phyloP scores from a whole-genome alignment of 768 basidiomycete genomes.

The Boletellus ananiceps region DNA sequence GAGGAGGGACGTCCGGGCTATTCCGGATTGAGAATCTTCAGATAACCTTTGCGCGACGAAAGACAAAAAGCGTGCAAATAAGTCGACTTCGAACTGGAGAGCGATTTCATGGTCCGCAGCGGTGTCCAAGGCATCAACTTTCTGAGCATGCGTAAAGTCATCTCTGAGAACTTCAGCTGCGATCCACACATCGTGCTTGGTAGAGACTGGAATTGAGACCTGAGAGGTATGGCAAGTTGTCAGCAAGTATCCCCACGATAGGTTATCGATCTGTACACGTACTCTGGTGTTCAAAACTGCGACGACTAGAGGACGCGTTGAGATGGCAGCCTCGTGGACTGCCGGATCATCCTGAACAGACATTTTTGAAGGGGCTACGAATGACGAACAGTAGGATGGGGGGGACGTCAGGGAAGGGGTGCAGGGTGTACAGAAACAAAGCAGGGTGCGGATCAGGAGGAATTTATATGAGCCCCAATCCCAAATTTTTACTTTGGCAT shows the following conservation, averaged over 20 bases:
- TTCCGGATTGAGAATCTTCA: constrained; percentile 47
- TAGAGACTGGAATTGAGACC: constrained; percentile 86
- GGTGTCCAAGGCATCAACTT: constrained; percentile 52
- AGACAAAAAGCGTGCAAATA: constrained; percentile 78
- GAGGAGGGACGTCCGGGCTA: constrained; percentile 62
- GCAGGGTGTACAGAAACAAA: constrained; percentile 8
- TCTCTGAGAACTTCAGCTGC: constrained; percentile 88
- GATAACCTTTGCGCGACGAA: constrained; percentile 65
- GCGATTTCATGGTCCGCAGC: constrained; percentile 48
- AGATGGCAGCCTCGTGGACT: constrained; percentile 27
- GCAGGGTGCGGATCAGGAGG: constrained; percentile 1
- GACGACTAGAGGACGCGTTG: constrained; percentile 35
- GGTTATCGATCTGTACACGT: constrained; percentile 18
- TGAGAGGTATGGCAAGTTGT: constrained; percentile 26
- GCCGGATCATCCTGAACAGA: constrained; percentile 30
- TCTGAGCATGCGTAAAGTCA: constrained; percentile 71
- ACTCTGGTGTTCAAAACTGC: constrained; percentile 33
- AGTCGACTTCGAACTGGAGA: constrained; percentile 66
- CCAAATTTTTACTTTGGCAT: constrained; percentile 29
- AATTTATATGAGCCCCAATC: constrained; percentile 29
- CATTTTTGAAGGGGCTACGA: constrained; percentile 25
- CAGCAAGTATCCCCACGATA: constrained; percentile 1
- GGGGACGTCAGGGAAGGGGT: not conserved
- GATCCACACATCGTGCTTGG: constrained; percentile 82
- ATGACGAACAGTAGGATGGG: constrained; percentile 3